Evolutionary conservation across 2,329 filamentous ascomycete species (phyloP), one percentile per base, ranked within the genome.

Genomic region (Colletotrichum horii): DNA sequence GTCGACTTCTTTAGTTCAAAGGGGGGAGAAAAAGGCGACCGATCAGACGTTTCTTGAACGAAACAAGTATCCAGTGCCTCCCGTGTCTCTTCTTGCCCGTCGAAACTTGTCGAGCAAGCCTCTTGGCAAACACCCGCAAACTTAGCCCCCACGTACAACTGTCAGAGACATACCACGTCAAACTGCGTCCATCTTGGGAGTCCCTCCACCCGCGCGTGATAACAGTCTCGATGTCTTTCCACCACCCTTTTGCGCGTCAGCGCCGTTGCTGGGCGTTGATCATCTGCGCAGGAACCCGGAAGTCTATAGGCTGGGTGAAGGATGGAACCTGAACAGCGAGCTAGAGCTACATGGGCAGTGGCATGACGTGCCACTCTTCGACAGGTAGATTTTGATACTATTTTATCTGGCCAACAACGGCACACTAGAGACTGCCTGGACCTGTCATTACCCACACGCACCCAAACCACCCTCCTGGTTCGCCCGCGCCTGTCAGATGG

Each of bases 251-350:
- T 48, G 72, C 36, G 2, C n/a, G 12, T 70, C 68, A 66, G 62
- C 52, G 28, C 30, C 56, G 30, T 58, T 36, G 70, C 60, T 73
- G 60, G 71, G 71, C 66, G 71, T 73, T 79, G 78, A 78, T 82
- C 80, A 82, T 77, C 77, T 80, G 81, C 78, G 81, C 81, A 82
- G 80, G 81, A 83, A 81, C 79, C 80, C 80, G 80, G 32, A 36
- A 65, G 64, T 76, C 58, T 69, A 69, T 74, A 73, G 64, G 70
- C 58, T 75, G 32, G 69, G 43, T 62, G 43, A 69, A 30, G 34
- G 43, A 68, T 30, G 32, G 38, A 12, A n/a, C 24, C 32, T 36
- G 52, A n/a, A 48, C 48, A 55, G 56, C 16, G 34, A 55, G 30
- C 16, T 52, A 16, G 34, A 38, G 65, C 43, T 52, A 22, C 36